phyloP scores from a whole-genome alignment of 495 filamentous ascomycete species.

The Daldinia concentrica region DNA sequence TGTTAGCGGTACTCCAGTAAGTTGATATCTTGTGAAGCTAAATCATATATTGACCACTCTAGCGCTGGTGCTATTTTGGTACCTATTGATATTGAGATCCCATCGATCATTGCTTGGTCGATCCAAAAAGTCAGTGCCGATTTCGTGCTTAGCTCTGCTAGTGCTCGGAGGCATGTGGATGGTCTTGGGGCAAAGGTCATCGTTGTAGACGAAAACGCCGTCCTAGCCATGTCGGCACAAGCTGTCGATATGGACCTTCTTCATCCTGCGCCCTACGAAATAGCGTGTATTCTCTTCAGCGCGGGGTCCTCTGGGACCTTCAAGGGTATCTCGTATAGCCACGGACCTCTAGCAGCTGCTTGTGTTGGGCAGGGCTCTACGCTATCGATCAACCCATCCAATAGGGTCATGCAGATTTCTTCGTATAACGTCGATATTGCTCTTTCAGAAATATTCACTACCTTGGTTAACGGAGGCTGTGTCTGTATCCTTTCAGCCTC shows the following conservation, averaged over 20 bases:
- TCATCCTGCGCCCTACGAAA: conserved; percentile 46
- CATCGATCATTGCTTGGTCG: conserved; percentile 53
- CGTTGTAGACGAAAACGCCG: conserved; percentile 46
- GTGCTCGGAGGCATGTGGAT: conserved; percentile 39
- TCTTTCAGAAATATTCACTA: conserved; percentile 71
- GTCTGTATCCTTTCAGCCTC: conserved; percentile 59
- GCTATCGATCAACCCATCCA: conserved; percentile 58
- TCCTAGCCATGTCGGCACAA: conserved; percentile 50
- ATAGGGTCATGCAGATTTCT: conserved; percentile 72
- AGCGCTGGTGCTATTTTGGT: conserved; percentile 57
- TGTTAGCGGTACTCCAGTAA: conserved; percentile 59
- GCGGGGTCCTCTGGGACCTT: conserved; percentile 46
- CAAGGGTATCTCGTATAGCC: conserved; percentile 56
- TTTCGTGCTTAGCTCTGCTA: conserved; percentile 52
- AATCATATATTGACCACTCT: conserved; percentile 1
- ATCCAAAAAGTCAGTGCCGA: conserved; percentile 52
- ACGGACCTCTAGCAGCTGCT: conserved; percentile 54
- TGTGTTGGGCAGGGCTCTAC: conserved; percentile 60
- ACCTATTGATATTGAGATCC: conserved; percentile 53
- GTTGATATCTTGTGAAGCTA: conserved; percentile 14
- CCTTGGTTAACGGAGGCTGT: conserved; percentile 64
- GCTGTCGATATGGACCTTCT: conserved; percentile 36
- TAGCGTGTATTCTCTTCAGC: conserved; percentile 56
- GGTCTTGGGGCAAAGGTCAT: conserved; percentile 50
- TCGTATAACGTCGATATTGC: conserved; percentile 75